Conservation (phyloP, 1,284 basidiomycete species). For the Meira nashicola region DNA sequence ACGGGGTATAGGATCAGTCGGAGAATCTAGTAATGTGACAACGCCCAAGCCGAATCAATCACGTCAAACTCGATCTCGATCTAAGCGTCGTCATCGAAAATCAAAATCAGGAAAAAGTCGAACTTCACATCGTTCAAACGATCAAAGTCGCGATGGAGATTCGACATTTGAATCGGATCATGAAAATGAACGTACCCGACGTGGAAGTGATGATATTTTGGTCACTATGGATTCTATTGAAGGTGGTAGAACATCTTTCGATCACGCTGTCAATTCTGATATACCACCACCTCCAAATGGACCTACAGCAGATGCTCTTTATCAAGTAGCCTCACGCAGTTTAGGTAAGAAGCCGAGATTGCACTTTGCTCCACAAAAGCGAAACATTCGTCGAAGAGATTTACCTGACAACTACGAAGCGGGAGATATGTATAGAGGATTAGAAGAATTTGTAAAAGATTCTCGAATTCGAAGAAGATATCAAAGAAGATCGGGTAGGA, state of each 20-base stretch:
- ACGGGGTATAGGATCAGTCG: too few species aligned
- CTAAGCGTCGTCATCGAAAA: too few species aligned
- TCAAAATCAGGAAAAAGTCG: too few species aligned
- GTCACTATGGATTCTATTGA: not conserved
- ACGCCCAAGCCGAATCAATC: too few species aligned
- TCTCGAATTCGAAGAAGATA: conserved; percentile 28
- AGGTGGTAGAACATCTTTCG: not conserved
- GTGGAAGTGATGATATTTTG: not conserved
- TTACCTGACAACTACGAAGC: conserved; percentile 40
- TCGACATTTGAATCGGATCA: too few species aligned
- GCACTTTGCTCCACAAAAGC: conserved; percentile 44
- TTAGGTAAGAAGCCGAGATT: conserved; percentile 25
- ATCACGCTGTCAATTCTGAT: not conserved
- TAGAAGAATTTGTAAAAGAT: conserved; percentile 43
- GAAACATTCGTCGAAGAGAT: conserved; percentile 39
- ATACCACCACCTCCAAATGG: conserved; percentile 14
- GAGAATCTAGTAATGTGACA: too few species aligned
- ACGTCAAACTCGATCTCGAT: too few species aligned
- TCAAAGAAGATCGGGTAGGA: conserved; percentile 15
- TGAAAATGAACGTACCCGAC: too few species aligned
- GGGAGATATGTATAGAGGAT: conserved; percentile 44
- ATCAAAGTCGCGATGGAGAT: too few species aligned
- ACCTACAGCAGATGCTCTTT: conserved; percentile 10
- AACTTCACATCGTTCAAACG: too few species aligned
- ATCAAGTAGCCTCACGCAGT: conserved; percentile 6